Evolutionary conservation across 805 yeast species (phyloP), one percentile per base, ranked within the genome.

Genomic region (Wickerhamiella lipophila): DNA sequence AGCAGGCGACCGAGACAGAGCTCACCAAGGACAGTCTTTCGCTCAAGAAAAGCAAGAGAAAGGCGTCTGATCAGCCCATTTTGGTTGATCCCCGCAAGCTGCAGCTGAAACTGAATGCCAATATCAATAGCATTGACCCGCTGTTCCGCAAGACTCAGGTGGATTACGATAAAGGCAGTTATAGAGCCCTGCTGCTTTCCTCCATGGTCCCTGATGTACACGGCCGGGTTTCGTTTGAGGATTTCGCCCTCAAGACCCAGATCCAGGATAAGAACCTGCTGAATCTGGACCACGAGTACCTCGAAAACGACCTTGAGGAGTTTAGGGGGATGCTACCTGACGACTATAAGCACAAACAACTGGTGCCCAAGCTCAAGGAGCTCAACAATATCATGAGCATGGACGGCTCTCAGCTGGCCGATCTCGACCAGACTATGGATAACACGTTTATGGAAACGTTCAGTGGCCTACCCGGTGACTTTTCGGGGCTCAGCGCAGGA

Each of bases 211-310:
- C 64, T 62, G 67, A 65, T 64, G 70, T 67, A 49, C 63, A 67
- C 44, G 78, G 84, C 51, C 77, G 92, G 77, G 72, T 76, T 26
- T 74, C 79, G 7, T 75, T 84, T 42, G 71, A 75, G 42, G 46
- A 42, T 30, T 4, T 9, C 32, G 8, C 32, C 13, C 15, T 36
- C 6, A 22, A 16, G 3, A n/a, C 41, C 3, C 41, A 36, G n/a
- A 32, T 32, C 8, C 7, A 15, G 18, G 38, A 32, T 5, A 32
- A 32, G 15, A 7, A 32, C 21, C 38, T 15, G 6, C n/a, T 32
- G 19, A 32, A 15, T 16, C 19, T 32, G 19, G 32, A 40, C 19
- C 27, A 25, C 16, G 43, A 40, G 4, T 22, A 40, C 21, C 12
- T 23, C 18, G 43, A 40, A 16, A 25, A 19, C 18, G 30, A 23